Evolutionary conservation across 352 stramenopile species (phyloP), one percentile per base, ranked within the genome.

Genomic region (Phytophthora citrophthora): DNA sequence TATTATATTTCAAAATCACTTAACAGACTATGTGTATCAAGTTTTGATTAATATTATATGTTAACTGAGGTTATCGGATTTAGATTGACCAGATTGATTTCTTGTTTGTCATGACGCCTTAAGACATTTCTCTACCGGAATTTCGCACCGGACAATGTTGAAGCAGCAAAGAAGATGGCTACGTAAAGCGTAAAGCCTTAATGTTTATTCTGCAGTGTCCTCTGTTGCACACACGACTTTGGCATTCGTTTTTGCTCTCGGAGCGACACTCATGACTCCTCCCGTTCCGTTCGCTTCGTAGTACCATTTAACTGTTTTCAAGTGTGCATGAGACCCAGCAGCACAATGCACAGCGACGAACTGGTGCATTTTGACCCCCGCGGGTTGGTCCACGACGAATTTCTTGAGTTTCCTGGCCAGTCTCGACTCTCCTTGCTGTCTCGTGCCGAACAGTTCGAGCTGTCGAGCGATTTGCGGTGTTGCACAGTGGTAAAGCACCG

Each of bases 401-500:
- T 69, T 64, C 32, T 64, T 57, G 13, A 68, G 29, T 9, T 52
- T 53, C 13, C 31, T 57, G 4, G 41, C 40, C 2, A 66, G 3
- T 0, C 27, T 18, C 0, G 43, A 51, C 18, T 47, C 50, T 7
- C 3, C 15, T 24, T 41, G 54, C 8, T 64, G 57, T 1, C 38
- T 39, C 43, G 18, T 61, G 12, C 40, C 44, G 24, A 66, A 74
- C 6, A 60, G 2, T 15, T 77, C 64, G 0, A 77, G 38, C 44
- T 74, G 54, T 2, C 64, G 60, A 12, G 70, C 70, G 18, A 77
- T 74, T 16, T 69, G 61, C 2, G 56, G 64, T 0, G 70, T 74
- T 1, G 64, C 65, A 6, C 70, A 77, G 47, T 74, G 60, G 41
- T 77, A 63, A 27, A 72, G n/a, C 15, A 69, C 70, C 16, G 54